A percentile compares a stretch with the other conserved stretches of the same genome.
These are phyloP conservation scores for Suillus discolor DNA, from an alignment of 768 basidiomycete species.

Conservation along the genomic window DNA sequence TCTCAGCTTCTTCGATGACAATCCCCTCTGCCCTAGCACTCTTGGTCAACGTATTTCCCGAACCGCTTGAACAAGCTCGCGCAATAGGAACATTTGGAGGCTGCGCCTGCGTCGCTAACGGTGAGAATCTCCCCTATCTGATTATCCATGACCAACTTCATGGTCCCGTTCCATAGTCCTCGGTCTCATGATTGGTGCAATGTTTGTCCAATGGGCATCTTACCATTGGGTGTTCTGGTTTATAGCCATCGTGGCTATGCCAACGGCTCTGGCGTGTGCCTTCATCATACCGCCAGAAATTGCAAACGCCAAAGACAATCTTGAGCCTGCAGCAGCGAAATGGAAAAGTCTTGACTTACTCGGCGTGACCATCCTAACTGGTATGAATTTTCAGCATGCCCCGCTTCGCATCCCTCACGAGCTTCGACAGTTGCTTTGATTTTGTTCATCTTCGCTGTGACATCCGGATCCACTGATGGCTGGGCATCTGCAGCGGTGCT, in stretches of 20 bases:
- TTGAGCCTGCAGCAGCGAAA: constrained; percentile 12
- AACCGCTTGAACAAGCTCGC: constrained; percentile 46
- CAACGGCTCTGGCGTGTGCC: constrained; percentile 33
- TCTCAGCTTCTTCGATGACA: constrained; percentile 47
- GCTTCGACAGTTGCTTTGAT: constrained; percentile 28
- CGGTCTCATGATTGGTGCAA: constrained; percentile 46
- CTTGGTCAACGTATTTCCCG: constrained; percentile 52
- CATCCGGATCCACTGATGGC: constrained; percentile 48
- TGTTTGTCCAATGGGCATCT: constrained; percentile 42
- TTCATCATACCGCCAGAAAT: constrained; percentile 37
- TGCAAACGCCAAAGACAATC: constrained; percentile 3
- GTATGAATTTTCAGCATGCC: constrained; percentile 20
- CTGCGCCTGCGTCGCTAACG: constrained; percentile 48
- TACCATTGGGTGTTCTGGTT: constrained; percentile 58
- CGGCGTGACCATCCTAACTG: constrained; percentile 41
- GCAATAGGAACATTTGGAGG: constrained; percentile 51
- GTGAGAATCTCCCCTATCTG: constrained; percentile 21
- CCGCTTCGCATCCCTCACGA: neutral
- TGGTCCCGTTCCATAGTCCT: constrained; percentile 30
- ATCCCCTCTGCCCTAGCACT: constrained; percentile 54
- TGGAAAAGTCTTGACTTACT: constrained; percentile 39
- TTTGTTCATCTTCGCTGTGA: constrained; percentile 44
- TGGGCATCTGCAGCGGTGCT: constrained; percentile 51
- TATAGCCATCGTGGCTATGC: constrained; percentile 40
- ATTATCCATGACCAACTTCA: neutral